A percentile compares a stretch with the other conserved stretches of the same genome.
Evolutionary conservation across 805 yeast species (phyloP).

Genomic region (Yarrowia sp.): DNA sequence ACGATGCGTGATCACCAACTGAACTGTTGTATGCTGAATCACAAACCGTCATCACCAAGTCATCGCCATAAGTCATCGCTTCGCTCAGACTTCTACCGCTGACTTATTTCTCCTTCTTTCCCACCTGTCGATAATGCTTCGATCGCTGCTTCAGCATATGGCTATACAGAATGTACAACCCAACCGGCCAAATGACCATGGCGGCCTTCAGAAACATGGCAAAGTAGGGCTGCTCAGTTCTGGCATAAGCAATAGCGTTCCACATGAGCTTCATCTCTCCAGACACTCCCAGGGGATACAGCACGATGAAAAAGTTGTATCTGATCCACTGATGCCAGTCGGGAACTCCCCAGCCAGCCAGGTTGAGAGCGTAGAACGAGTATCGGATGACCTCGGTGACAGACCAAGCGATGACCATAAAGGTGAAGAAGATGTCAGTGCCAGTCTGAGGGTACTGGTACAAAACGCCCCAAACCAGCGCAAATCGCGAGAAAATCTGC

Average conservation of each 20-base stretch:
- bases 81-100: no score
- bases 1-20: no score
- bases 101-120: background rate
- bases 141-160: conserved; percentile 87
- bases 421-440: conserved; percentile 59
- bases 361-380: conserved; percentile 79
- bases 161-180: conserved; percentile 80
- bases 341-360: conserved; percentile 63
- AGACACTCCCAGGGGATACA: conserved; percentile 93
- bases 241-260: conserved; percentile 75
- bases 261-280: conserved; percentile 77
- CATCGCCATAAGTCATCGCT: no score
- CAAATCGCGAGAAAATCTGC: conserved; percentile 85
- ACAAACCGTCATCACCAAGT: no score
- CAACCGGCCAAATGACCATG: conserved; percentile 79
- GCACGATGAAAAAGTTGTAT: conserved; percentile 78
- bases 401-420: conserved; percentile 87
- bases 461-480: conserved; percentile 84
- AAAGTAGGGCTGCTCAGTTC: conserved; percentile 54
- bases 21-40: no score
- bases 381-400: conserved; percentile 91
- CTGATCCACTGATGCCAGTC: conserved; percentile 69
- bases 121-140: conserved; percentile 27
- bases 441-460: conserved; percentile 77
- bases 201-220: conserved; percentile 62